These are phyloP conservation scores for Cymbopogon citratus DNA, from an alignment of 176 grass and related monocot genomes.

Conservation along the genomic window DNA sequence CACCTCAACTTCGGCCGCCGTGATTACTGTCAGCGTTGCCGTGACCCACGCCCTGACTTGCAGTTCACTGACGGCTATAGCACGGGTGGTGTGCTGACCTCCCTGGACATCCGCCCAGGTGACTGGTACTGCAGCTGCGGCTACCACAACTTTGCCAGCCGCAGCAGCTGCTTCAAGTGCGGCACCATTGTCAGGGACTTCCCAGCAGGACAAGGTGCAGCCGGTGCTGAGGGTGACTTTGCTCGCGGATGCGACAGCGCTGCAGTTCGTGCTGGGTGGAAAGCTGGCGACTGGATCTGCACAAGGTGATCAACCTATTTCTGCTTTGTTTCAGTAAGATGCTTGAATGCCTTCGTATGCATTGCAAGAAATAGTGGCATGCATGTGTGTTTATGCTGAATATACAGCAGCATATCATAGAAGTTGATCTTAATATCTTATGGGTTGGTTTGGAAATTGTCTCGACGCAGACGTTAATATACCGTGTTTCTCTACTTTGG, in stretches of 20 bases:
- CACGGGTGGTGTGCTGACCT: slow-evolving; percentile 39
- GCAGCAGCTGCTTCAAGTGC: slow-evolving; percentile 80
- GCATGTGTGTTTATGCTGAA: neutral
- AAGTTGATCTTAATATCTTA: slow-evolving; percentile 1
- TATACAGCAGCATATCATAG: neutral
- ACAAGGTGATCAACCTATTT: slow-evolving; percentile 50
- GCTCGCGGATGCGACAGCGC: slow-evolving; percentile 20
- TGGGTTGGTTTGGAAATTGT: neutral
- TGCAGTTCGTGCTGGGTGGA: slow-evolving; percentile 47
- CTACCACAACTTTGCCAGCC: slow-evolving; percentile 93
- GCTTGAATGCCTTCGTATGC: neutral
- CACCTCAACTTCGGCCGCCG: slow-evolving; percentile 92
- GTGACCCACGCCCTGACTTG: slow-evolving; percentile 37
- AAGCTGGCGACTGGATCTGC: slow-evolving; percentile 89
- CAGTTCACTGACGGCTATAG: slow-evolving; percentile 22
- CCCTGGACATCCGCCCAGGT: slow-evolving; percentile 57
- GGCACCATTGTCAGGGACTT: slow-evolving; percentile 50
- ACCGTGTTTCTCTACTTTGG: neutral
- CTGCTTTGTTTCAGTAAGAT: neutral
- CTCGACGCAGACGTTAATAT: neutral
- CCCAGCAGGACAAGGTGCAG: slow-evolving; percentile 32
- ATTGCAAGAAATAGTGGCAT: slow-evolving; percentile 20
- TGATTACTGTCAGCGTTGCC: slow-evolving; percentile 83
- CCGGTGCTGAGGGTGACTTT: slow-evolving; percentile 31
- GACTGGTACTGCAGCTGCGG: slow-evolving; percentile 98